These are phyloP conservation scores for Asterella californica DNA, from an alignment of 225 moss, liverwort and hornwort species.

Conservation along the genomic window DNA sequence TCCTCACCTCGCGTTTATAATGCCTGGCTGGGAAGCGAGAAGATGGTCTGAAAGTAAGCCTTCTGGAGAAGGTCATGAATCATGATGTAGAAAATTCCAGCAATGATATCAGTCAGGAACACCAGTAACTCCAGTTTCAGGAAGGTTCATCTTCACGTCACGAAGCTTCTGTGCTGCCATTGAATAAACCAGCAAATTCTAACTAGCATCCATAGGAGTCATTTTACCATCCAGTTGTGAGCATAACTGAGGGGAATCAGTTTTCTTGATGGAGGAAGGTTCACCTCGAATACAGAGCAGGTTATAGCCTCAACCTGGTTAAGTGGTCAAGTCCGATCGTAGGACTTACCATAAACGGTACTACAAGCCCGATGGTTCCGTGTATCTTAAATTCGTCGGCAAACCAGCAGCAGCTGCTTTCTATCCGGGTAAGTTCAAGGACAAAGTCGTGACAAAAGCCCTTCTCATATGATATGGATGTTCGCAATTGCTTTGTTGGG, in stretches of 20 bases:
- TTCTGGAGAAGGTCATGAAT: constrained; percentile 73
- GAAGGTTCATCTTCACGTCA: constrained; percentile 78
- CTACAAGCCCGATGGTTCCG: background rate
- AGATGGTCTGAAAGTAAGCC: constrained; percentile 59
- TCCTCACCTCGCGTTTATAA: constrained; percentile 62
- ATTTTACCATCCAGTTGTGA: constrained; percentile 84
- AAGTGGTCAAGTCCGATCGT: background rate
- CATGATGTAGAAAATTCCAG: constrained; percentile 75
- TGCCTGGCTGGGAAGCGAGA: constrained; percentile 37
- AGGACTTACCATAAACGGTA: background rate
- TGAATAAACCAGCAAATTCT: constrained; percentile 80
- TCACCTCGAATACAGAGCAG: constrained; percentile 43
- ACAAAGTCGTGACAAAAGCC: background rate
- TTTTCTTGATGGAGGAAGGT: constrained; percentile 83
- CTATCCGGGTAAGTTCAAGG: background rate
- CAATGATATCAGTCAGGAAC: constrained; percentile 66
- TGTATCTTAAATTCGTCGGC: background rate
- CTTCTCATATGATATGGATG: background rate
- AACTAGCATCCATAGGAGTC: constrained; percentile 88
- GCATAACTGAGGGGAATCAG: constrained; percentile 91
- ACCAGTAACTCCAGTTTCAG: constrained; percentile 83
- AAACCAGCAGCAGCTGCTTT: too few species aligned
- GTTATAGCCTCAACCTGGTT: background rate
- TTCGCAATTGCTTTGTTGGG: too few species aligned
- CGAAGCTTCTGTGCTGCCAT: constrained; percentile 92